These are phyloP conservation scores for Fusarium sp. DNA, from an alignment of 2,329 filamentous ascomycete species.

Conservation along the genomic window DNA sequence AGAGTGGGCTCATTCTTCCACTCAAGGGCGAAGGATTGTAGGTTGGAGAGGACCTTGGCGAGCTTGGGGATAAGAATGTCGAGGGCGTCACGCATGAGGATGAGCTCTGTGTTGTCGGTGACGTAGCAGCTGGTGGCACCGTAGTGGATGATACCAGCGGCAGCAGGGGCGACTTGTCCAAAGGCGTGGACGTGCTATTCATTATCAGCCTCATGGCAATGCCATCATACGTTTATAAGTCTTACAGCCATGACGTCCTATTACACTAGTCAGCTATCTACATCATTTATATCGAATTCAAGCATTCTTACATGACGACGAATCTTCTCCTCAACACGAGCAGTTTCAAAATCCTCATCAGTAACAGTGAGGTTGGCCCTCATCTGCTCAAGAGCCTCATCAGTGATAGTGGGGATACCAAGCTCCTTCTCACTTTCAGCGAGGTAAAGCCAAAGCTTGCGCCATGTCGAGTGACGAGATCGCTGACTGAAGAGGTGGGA, in stretches of 20 bases:
- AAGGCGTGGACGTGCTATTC: conserved; percentile 23
- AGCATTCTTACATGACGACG: conserved; percentile 22
- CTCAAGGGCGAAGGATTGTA: conserved; percentile 24
- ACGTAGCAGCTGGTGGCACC: conserved; percentile 28
- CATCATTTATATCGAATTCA: neutral
- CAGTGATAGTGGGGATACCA: conserved; percentile 30
- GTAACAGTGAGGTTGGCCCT: conserved; percentile 16
- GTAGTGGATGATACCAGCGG: conserved; percentile 34
- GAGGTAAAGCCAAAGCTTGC: conserved; percentile 33
- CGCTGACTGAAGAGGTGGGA: conserved; percentile 27
- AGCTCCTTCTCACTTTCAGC: conserved; percentile 36
- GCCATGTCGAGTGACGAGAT: conserved; percentile 33
- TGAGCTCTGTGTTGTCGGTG: conserved; percentile 33
- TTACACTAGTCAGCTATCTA: conserved; percentile 7
- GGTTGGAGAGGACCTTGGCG: conserved; percentile 33
- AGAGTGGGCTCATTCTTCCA: conserved; percentile 31
- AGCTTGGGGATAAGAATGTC: conserved; percentile 28
- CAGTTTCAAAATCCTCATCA: conserved; percentile 34
- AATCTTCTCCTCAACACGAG: conserved; percentile 32
- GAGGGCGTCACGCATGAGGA: conserved; percentile 31
- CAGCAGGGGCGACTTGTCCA: conserved; percentile 26
- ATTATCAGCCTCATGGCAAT: neutral
- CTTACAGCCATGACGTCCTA: conserved; percentile 26
- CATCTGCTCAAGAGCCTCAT: conserved; percentile 38
- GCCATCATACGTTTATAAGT: neutral